phyloP scores from a whole-genome alignment of 495 filamentous ascomycete species.

The Penicillium daleae region DNA sequence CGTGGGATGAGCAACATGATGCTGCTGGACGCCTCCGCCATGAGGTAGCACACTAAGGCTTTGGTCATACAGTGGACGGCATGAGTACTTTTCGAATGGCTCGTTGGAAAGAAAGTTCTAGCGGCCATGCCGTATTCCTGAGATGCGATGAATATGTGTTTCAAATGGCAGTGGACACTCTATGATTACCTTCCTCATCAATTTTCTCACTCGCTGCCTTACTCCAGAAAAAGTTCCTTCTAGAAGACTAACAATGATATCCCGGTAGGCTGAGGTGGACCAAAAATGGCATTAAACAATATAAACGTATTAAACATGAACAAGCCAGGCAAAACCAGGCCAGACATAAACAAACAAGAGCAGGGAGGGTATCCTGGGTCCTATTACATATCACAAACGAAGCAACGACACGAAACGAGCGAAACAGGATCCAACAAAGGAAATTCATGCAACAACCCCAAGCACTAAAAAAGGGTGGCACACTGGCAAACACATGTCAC shows the following conservation, averaged over 20 bases:
- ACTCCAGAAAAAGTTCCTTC: too few species aligned
- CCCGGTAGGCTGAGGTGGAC: too few species aligned
- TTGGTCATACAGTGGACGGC: background rate
- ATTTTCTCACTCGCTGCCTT: too few species aligned
- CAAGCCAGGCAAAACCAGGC: conserved; percentile 7
- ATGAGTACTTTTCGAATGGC: background rate
- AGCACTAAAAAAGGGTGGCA: background rate
- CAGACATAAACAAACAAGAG: conserved; percentile 16
- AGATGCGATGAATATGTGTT: too few species aligned
- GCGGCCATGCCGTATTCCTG: too few species aligned
- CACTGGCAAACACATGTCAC: background rate
- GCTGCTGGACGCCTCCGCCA: conserved; percentile 40
- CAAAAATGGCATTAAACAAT: conserved; percentile 12
- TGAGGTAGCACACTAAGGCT: background rate
- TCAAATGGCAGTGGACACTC: too few species aligned
- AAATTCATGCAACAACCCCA: conserved; percentile 24
- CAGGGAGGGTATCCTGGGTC: conserved; percentile 50
- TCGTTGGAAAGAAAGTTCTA: too few species aligned
- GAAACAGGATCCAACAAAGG: conserved; percentile 31
- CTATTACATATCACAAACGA: conserved; percentile 45
- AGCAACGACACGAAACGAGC: conserved; percentile 34
- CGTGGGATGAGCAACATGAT: conserved; percentile 63
- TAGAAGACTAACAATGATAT: too few species aligned
- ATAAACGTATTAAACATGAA: conserved; percentile 28
- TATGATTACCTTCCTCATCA: too few species aligned